phyloP scores from a whole-genome alignment of 176 grass and related monocot genomes.

The Typha latifolia region DNA sequence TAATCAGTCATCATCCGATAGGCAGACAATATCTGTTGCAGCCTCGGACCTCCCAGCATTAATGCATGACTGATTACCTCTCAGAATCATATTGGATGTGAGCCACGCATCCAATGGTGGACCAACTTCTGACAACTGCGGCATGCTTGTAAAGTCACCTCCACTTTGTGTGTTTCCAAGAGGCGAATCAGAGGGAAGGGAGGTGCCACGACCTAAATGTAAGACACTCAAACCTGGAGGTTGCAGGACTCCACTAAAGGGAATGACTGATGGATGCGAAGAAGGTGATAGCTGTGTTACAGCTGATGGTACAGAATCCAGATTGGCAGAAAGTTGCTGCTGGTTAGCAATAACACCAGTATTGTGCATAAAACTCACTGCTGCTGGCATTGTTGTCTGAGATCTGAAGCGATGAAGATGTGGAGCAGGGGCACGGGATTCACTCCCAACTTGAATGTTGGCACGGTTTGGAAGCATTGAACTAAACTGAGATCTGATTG shows the following conservation, averaged over 20 bases:
- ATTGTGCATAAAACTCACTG: slow-evolving; percentile 18
- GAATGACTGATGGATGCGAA: not conserved
- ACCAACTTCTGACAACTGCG: not conserved
- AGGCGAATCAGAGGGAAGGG: slow-evolving; percentile 1
- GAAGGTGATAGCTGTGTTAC: not conserved
- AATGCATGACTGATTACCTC: not conserved
- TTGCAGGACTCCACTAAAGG: not conserved
- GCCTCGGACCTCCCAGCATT: not conserved
- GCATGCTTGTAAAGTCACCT: not conserved
- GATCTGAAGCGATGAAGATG: slow-evolving; percentile 50
- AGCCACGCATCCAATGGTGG: slow-evolving; percentile 30
- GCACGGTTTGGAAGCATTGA: slow-evolving; percentile 18
- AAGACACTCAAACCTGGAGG: not conserved
- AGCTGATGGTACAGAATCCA: slow-evolving; percentile 12
- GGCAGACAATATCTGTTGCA: not conserved
- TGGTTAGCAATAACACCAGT: slow-evolving; percentile 8
- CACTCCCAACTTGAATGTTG: slow-evolving; percentile 31
- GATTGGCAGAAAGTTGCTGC: slow-evolving; percentile 16
- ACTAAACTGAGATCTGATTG: slow-evolving; percentile 18
- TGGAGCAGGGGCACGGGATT: slow-evolving; percentile 54
- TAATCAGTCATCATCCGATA: slow-evolving; percentile 2
- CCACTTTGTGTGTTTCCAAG: not conserved
- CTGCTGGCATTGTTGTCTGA: slow-evolving; percentile 10
- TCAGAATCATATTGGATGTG: slow-evolving; percentile 26
- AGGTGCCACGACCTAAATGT: slow-evolving; percentile 1